Evolutionary conservation across 495 filamentous ascomycete genomes (phyloP).

Genomic region (Penicillium coffeae): DNA sequence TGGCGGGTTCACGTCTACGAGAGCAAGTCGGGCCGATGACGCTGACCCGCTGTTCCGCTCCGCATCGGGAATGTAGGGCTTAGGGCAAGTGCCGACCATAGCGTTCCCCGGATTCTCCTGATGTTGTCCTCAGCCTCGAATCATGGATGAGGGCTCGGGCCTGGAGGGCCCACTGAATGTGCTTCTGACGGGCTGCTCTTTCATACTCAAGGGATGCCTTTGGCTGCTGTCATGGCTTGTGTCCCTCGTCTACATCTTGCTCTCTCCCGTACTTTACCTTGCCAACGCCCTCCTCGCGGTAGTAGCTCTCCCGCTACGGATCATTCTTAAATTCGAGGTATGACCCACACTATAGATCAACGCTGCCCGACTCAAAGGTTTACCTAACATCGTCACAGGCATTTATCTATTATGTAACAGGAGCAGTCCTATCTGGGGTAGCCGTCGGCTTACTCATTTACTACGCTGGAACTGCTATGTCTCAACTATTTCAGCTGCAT

Average conservation of each 20-base stretch:
- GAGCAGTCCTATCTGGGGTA: constrained; percentile 18
- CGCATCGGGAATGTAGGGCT: constrained; percentile 23
- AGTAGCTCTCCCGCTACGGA: constrained; percentile 34
- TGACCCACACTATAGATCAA: neutral
- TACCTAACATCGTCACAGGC: constrained; percentile 13
- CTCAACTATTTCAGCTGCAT: constrained; percentile 15
- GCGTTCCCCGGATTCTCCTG: constrained; percentile 19
- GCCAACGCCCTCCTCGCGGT: constrained; percentile 31
- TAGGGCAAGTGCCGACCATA: constrained; percentile 19
- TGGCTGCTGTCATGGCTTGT: constrained; percentile 31
- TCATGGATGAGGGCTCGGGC: neutral
- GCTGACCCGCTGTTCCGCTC: constrained; percentile 1
- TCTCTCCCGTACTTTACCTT: constrained; percentile 46
- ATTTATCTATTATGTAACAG: constrained; percentile 22
- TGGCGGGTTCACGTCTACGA: neutral
- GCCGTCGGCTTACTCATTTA: constrained; percentile 18
- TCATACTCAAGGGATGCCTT: neutral
- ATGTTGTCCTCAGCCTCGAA: constrained; percentile 3
- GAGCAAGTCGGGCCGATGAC: constrained; percentile 20
- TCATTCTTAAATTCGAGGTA: constrained; percentile 65
- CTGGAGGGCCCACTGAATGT: neutral
- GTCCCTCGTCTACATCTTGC: constrained; percentile 27
- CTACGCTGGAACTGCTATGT: constrained; percentile 12
- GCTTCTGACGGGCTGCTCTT: constrained; percentile 1
- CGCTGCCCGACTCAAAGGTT: neutral